Evolutionary conservation across 1,284 basidiomycete species (phyloP), one percentile per base, ranked within the genome.

Genomic region (Prillingera fragicola): DNA sequence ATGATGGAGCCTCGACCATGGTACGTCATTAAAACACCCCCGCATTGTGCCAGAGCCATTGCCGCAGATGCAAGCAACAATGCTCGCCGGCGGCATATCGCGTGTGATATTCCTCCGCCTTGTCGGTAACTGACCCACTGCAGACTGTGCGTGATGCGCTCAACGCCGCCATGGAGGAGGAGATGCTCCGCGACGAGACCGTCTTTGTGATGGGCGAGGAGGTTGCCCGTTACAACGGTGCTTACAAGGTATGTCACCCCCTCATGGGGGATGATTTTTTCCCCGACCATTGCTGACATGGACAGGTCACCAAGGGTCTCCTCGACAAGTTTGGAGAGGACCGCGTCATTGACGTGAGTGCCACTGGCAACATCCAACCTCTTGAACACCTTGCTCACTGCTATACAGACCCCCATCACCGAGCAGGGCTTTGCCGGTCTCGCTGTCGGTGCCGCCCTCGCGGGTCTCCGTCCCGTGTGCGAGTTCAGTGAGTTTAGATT

Each of bases 251-350:
- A 52, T 52, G 70, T 48, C n/a, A n/a, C n/a, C n/a, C n/a, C n/a
- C n/a, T n/a, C n/a, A n/a, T n/a, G n/a, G n/a, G n/a, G n/a, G n/a
- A n/a, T 14, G 18, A 18, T n/a, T 33, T 29, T 23, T 44, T 24
- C 19, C 31, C 28, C 34, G n/a, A 38, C n/a, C n/a, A n/a, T n/a
- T n/a, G n/a, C n/a, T n/a, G 17, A 38, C 17, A 41, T 42, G 14
- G 14, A 38, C 47, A 92, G 88, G 82, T 96, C 65, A 95, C 91
- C 56, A 96, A 97, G 76, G 95, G 95, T 50, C 81, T 98, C 21
- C 79, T 97, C 59, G 95, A 99, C 81, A 98, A 98, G 78, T 99
- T 97, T 59, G 95, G 95, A 59, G 94, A 97, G 77, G 91, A 88
- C 76, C 86, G 95, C 52, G 95, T 99, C 49, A 85, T 99, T 50